Conservation (phyloP, 805 yeast species). For the Sungouiella thailandica region DNA sequence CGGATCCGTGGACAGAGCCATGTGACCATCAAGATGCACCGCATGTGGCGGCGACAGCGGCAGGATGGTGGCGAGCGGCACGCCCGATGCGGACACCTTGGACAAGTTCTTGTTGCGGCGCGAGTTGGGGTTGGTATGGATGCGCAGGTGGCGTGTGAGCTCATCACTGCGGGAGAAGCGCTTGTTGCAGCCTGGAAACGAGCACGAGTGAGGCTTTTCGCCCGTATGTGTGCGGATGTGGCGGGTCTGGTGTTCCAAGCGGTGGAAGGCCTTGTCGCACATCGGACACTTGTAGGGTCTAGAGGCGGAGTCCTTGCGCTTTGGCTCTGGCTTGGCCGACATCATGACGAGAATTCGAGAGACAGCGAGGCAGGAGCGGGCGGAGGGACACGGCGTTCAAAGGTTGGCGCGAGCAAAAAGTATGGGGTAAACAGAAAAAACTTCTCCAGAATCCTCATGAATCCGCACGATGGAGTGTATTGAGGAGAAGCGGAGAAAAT, state of each 20-base stretch:
- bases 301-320: slow-evolving; percentile 15
- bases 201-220: slow-evolving; percentile 75
- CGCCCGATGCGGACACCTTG: slow-evolving; percentile 4
- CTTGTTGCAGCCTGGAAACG: slow-evolving; percentile 65
- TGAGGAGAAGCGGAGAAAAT: slow-evolving; percentile 17
- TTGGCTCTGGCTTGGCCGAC: slow-evolving; percentile 13
- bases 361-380: not conserved
- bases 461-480: slow-evolving; percentile 4
- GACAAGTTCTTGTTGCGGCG: slow-evolving; percentile 48
- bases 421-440: slow-evolving; percentile 15
- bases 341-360: slow-evolving; percentile 5
- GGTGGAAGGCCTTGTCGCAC: slow-evolving; percentile 69
- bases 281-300: slow-evolving; percentile 71
- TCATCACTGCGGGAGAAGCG: slow-evolving; percentile 69
- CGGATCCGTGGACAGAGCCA: not conserved
- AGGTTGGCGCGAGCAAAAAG: slow-evolving; percentile 6
- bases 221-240: slow-evolving; percentile 80
- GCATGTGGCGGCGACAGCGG: not conserved
- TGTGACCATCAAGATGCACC: not conserved
- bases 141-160: slow-evolving; percentile 66
- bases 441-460: slow-evolving; percentile 12
- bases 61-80: not conserved
- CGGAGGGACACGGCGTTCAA: not conserved
- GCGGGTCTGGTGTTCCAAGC: slow-evolving; percentile 74
- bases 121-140: slow-evolving; percentile 68